phyloP scores from a whole-genome alignment of 768 basidiomycete species.

The Sarcomyxa edulis region DNA sequence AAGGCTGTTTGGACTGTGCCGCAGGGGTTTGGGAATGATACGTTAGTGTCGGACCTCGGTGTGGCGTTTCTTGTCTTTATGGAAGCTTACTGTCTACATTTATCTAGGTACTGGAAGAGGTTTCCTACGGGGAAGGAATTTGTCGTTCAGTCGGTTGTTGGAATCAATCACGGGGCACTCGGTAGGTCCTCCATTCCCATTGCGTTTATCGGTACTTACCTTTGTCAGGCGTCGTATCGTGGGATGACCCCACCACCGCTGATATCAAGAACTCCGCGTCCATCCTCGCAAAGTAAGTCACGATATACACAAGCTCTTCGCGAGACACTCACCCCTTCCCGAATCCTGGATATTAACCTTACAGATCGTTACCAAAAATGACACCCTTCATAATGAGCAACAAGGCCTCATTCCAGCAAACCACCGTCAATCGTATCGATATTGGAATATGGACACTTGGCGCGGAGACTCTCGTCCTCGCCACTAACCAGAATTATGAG shows the following conservation, averaged over 20 bases:
- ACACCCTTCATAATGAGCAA: conserved; percentile 42
- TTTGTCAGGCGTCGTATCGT: conserved; percentile 38
- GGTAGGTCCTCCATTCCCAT: conserved; percentile 26
- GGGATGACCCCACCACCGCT: conserved; percentile 47
- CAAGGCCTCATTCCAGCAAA: conserved; percentile 31
- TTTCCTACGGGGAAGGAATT: conserved; percentile 67
- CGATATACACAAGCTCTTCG: no score
- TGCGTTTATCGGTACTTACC: neutral
- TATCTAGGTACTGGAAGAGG: conserved; percentile 47
- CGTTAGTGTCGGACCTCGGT: conserved; percentile 27
- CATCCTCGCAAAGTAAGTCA: conserved; percentile 38
- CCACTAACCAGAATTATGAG: conserved; percentile 44
- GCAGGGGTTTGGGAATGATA: conserved; percentile 66
- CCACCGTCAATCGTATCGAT: conserved; percentile 35
- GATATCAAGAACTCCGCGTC: conserved; percentile 53
- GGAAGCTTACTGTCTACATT: neutral
- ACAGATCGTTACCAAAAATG: conserved; percentile 38
- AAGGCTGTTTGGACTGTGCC: conserved; percentile 79
- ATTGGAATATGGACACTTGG: conserved; percentile 45
- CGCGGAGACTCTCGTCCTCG: conserved; percentile 39
- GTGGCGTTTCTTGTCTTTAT: neutral
- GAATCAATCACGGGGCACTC: conserved; percentile 65
- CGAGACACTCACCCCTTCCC: no score
- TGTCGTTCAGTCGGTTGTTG: conserved; percentile 57
- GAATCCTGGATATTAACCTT: no score